Conservation (phyloP, 1,284 basidiomycete species). For the Heterobasidion occidentale region DNA sequence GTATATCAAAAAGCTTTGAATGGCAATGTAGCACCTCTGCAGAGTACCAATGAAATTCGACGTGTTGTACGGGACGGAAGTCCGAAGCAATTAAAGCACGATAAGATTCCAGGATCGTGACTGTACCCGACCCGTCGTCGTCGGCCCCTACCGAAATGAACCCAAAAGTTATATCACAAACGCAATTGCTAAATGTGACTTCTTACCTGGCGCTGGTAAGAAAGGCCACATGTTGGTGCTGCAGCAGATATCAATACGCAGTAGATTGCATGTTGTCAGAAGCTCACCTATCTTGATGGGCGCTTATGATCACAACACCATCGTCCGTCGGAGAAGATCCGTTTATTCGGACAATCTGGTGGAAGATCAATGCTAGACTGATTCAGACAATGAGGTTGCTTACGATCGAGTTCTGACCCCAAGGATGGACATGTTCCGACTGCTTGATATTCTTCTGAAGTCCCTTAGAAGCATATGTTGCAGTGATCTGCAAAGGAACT, state of each 20-base stretch:
- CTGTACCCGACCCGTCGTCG: slow-evolving; percentile 89
- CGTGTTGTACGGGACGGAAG: slow-evolving; percentile 69
- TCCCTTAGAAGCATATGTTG: slow-evolving; percentile 45
- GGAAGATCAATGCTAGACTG: slow-evolving; percentile 9
- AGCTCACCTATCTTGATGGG: slow-evolving; percentile 82
- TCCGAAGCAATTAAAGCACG: slow-evolving; percentile 73
- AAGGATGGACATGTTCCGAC: slow-evolving; percentile 79
- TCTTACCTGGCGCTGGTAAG: slow-evolving; percentile 74
- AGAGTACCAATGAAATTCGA: slow-evolving; percentile 97
- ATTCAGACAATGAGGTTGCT: slow-evolving; percentile 16
- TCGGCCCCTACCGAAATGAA: slow-evolving; percentile 44
- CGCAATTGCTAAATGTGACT: slow-evolving; percentile 3
- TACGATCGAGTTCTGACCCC: slow-evolving; percentile 90
- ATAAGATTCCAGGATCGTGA: slow-evolving; percentile 89
- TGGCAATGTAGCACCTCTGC: slow-evolving; percentile 53
- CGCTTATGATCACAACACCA: slow-evolving; percentile 61
- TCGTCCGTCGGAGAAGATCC: slow-evolving; percentile 57
- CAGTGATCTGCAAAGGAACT: slow-evolving; percentile 48
- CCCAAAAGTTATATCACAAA: background rate
- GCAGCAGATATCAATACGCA: slow-evolving; percentile 9
- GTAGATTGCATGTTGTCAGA: slow-evolving; percentile 8
- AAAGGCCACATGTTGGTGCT: slow-evolving; percentile 87
- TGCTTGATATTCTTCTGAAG: slow-evolving; percentile 56
- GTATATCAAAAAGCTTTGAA: background rate
- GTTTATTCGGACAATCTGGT: slow-evolving; percentile 63